Conservation (phyloP, 768 basidiomycete species). For the Boletus subparvulus region DNA sequence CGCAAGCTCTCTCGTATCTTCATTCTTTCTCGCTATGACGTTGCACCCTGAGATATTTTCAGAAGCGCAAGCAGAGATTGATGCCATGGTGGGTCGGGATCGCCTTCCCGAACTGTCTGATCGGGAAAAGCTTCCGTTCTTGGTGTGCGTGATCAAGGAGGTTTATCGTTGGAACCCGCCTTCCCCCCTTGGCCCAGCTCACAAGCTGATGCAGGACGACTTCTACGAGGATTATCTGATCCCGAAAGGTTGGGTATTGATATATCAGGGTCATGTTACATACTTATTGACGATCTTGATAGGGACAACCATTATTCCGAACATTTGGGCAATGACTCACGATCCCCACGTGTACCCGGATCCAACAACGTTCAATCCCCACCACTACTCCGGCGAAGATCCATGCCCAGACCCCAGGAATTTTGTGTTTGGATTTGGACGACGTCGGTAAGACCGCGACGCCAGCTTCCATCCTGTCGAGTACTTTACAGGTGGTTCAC, state of each 20-base stretch:
- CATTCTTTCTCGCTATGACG: slow-evolving; percentile 1
- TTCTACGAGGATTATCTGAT: slow-evolving; percentile 1
- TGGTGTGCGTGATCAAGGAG: slow-evolving; percentile 32
- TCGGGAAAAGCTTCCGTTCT: slow-evolving; percentile 42
- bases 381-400: not conserved
- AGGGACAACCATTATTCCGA: slow-evolving; percentile 2
- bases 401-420: not conserved
- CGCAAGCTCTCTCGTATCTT: slow-evolving; percentile 4
- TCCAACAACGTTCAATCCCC: not conserved
- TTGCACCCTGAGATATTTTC: slow-evolving; percentile 2
- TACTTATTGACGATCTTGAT: not conserved
- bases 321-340: slow-evolving; percentile 8
- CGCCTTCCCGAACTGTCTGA: slow-evolving; percentile 16
- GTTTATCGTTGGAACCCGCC: slow-evolving; percentile 19
- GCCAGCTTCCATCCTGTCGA: not conserved
- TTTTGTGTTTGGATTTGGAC: slow-evolving; percentile 3
- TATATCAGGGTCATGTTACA: not conserved
- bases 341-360: not conserved
- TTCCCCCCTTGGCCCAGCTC: slow-evolving; percentile 9
- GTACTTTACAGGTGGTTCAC: not conserved
- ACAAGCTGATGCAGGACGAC: slow-evolving; percentile 12
- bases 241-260: not conserved
- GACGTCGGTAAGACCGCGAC: slow-evolving; percentile 2
- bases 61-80: not conserved
- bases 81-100: not conserved